Evolutionary conservation across 2,329 filamentous ascomycete genomes (phyloP), one percentile per base, ranked within the genome.

Genomic region (Scopulariopsis brevicaulis): DNA sequence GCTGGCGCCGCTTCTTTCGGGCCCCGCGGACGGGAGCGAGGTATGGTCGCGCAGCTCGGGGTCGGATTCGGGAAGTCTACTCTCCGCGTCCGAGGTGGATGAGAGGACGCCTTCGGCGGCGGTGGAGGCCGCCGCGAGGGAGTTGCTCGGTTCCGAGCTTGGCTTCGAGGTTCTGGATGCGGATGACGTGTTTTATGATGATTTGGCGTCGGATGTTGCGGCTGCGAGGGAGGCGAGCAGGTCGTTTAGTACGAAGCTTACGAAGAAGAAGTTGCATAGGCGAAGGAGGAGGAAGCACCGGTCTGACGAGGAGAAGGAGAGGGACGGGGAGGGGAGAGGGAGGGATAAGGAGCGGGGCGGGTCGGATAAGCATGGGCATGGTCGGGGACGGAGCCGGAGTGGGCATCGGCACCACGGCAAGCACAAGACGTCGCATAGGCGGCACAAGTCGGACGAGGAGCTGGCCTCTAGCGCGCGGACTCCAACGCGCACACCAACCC

Each of bases 1-100:
- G 0, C 79, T 96, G n/a, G 82, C 84, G 46, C 87, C 88, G 1
- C 73, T 95, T 59, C 83, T 80, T 65, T 65, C 76, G 66, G 34
- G 28, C 6, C 28, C 54, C 5, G 53, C 57, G 20, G 53, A 51
- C 34, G 52, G 54, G 62, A 70, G 62, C 46, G 69, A 72, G 35
- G 65, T 71, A 24, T 79, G 76, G 76, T 73, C 72, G 12, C 68
- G 57, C 22, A 52, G 58, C 32, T 54, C 57, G 7, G 43, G 40
- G 18, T 40, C 58, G 14, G 55, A 56, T 24, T 56, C 53, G 8
- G 48, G 18, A 7, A 60, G 56, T 35, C 34, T 61, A 7, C 51
- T 54, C 35, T 51, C 51, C 10, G n/a, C 34, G 28, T 25, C n/a
- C 11, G 48, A 57, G 32, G 35, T 18, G 11, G 56, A 59, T 24